These are phyloP conservation scores for Mesembryanthemum crystallinum DNA, from an alignment of 148 eudicot genomes.

Conservation along the genomic window DNA sequence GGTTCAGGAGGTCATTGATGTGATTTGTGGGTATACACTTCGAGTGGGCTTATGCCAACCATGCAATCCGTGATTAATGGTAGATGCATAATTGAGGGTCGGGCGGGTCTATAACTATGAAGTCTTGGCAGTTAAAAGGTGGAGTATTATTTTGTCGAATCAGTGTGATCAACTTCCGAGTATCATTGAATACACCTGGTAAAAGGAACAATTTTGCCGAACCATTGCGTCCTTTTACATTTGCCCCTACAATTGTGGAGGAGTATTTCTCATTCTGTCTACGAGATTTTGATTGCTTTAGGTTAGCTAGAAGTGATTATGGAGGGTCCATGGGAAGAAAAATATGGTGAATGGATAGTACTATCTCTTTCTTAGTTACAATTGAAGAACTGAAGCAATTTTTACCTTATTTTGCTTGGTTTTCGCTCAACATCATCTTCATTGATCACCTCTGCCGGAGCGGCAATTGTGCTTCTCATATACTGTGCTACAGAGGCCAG, in stretches of 20 bases:
- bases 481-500: neutral
- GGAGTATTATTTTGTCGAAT: neutral
- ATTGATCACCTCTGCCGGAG: neutral
- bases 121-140: neutral
- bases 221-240: too few relatives aligned
- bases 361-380: neutral
- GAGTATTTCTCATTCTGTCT: too few relatives aligned
- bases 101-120: neutral
- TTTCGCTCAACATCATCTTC: neutral
- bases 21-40: conserved; percentile 5
- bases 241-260: too few relatives aligned
- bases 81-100: neutral
- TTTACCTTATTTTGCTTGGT: neutral
- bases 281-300: neutral
- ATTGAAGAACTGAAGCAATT: neutral
- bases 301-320: neutral
- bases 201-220: too few relatives aligned
- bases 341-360: neutral
- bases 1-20: conserved; percentile 1
- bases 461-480: neutral
- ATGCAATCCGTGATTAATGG: neutral
- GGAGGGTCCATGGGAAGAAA: neutral
- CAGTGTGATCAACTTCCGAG: too few relatives aligned
- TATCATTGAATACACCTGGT: too few relatives aligned
- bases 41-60: neutral